Base-by-base conservation (phyloP, 371 early-diverging fungal genomes). In the Aphelidium insulamus region DNA sequence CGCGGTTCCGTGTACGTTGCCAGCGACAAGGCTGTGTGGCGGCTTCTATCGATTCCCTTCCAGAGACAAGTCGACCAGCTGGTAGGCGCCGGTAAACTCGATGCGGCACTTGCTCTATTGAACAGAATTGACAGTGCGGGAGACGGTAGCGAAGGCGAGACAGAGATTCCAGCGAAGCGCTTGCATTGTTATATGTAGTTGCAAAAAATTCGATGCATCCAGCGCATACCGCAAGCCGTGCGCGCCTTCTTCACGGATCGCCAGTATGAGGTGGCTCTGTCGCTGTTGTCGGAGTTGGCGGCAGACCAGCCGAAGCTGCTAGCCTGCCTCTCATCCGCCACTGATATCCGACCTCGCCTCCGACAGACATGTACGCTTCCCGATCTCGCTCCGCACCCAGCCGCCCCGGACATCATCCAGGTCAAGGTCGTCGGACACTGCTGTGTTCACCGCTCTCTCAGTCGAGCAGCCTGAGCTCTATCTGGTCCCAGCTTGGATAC, bases 51-150 rank as follows among this genome's bases (percentile, higher is more conserved):
- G 0, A 56, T 66, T 28, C 83, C 80, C 39, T 83, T 86, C 35
- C 75, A 80, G 11, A 72, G 78, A 21, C 91, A 88, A 58, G 83
- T 78, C 43, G 36, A 85, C 33, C 77, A 82, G 33, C 51, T 86
- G 30, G 70, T 91, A 1, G 59, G 61, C 11, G 57, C 65, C 27
- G 64, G 62, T 38, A 67, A 77, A 37, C 86, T 71, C 36, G 66
- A 69, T 24, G 86, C 86, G 40, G 92, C 87, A 0, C 69, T 80
- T 20, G 71, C 72, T 44, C 61, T 87, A 15, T 70, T 86, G 21
- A 72, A 77, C 28, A 83, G 82, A 44, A 71, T 84, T 18, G 86
- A 83, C 35, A 75, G 75, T 19, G 72, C 80, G n/a, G 11, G 52
- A 75, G 0, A 64, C 75, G 33, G 72, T 78, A 11, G 79, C 83